Conservation (phyloP, 2,329 filamentous ascomycete species). For the Exutisphaerella laricina region DNA sequence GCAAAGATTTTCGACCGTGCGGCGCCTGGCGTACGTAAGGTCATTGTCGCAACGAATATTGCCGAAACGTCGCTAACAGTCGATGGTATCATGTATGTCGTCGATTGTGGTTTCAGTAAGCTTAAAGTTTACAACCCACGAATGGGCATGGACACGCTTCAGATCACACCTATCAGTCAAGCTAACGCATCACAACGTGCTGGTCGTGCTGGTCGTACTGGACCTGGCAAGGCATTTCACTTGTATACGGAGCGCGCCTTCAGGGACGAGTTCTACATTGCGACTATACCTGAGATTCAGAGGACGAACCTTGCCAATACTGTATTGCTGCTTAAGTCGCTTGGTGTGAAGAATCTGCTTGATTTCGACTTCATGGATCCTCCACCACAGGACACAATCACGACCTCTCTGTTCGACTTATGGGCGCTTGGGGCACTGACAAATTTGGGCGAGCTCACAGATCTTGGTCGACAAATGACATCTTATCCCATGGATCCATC, state of each 20-base stretch:
- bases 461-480: slow-evolving; percentile 86
- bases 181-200: slow-evolving; percentile 92
- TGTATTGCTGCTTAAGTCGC: slow-evolving; percentile 84
- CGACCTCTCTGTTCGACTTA: slow-evolving; percentile 92
- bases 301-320: slow-evolving; percentile 94
- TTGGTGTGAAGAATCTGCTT: slow-evolving; percentile 87
- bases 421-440: slow-evolving; percentile 93
- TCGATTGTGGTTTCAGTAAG: slow-evolving; percentile 93
- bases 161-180: slow-evolving; percentile 96
- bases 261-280: slow-evolving; percentile 91
- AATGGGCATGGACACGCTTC: slow-evolving; percentile 98
- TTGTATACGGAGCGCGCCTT: slow-evolving; percentile 92
- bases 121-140: slow-evolving; percentile 98
- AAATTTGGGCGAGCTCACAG: slow-evolving; percentile 86
- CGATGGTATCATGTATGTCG: slow-evolving; percentile 98
- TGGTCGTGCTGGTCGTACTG: slow-evolving; percentile 87
- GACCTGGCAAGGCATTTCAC: slow-evolving; percentile 90
- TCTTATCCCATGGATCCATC: slow-evolving; percentile 98
- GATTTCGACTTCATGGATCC: slow-evolving; percentile 99
- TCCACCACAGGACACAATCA: slow-evolving; percentile 94
- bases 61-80: slow-evolving; percentile 97
- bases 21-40: slow-evolving; percentile 84
- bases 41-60: slow-evolving; percentile 97
- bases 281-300: slow-evolving; percentile 97
- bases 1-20: slow-evolving; percentile 96